Conservation (phyloP, 192 early-diverging fungal species). For the Gigaspora rosea region DNA sequence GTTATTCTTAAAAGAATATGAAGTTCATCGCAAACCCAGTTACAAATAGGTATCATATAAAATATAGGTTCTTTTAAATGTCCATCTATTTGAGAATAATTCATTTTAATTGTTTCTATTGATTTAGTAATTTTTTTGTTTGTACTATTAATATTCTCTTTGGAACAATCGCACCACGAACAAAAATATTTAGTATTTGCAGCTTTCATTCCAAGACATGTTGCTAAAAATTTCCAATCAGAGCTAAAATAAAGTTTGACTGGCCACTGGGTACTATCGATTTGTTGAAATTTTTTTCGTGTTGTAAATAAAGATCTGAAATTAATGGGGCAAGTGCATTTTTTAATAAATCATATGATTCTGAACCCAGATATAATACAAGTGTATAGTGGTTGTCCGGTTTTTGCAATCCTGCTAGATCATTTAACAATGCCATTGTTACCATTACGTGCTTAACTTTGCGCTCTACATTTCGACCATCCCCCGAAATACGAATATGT, state of each 20-base stretch:
- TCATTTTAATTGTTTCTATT: not conserved
- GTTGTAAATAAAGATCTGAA: not conserved
- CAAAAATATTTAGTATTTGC: not conserved
- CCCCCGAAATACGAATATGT: not conserved
- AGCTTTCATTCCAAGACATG: not conserved
- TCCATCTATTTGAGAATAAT: not conserved
- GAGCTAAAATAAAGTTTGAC: not conserved
- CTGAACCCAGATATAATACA: not conserved
- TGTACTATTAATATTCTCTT: not conserved
- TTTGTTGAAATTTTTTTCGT: not conserved
- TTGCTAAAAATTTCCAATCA: conserved; percentile 7
- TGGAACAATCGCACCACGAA: not conserved
- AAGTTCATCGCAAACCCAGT: not conserved
- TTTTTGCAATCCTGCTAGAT: not conserved
- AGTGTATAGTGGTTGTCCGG: not conserved
- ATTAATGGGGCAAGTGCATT: not conserved
- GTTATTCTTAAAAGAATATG: not conserved
- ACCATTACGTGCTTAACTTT: not conserved
- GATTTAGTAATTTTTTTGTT: not conserved
- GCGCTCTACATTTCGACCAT: not conserved
- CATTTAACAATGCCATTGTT: not conserved
- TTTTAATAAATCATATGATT: not conserved
- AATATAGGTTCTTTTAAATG: not conserved
- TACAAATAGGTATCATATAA: not conserved
- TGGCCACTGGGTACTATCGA: not conserved